A percentile compares a stretch with the other conserved stretches of the same genome.
Conservation (phyloP, 352 stramenopile genomes). For the Pythium folliculosum region DNA sequence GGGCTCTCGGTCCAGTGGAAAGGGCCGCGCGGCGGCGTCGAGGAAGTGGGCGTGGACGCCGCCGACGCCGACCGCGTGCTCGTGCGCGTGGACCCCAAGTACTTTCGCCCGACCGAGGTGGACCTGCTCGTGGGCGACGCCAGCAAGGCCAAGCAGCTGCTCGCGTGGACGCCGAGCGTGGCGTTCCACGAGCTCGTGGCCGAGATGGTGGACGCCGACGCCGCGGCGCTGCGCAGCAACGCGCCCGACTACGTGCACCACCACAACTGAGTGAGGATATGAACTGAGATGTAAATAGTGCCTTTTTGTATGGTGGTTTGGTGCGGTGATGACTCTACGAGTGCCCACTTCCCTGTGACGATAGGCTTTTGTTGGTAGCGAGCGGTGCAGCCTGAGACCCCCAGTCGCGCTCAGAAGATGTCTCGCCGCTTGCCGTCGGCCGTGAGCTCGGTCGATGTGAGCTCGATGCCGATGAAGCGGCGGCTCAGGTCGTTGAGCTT, state of each 20-base stretch:
- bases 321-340: too few relatives aligned
- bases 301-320: too few relatives aligned
- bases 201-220: slow-evolving; percentile 92
- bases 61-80: slow-evolving; percentile 88
- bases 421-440: slow-evolving; percentile 46
- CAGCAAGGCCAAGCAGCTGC: slow-evolving; percentile 89
- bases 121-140: slow-evolving; percentile 96
- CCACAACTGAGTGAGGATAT: slow-evolving; percentile 29
- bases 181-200: slow-evolving; percentile 93
- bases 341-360: too few relatives aligned
- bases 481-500: slow-evolving; percentile 59
- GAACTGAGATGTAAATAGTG: too few relatives aligned
- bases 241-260: slow-evolving; percentile 26
- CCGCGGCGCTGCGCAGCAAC: slow-evolving; percentile 17
- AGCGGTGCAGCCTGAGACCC: too few relatives aligned
- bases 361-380: too few relatives aligned
- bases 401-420: slow-evolving; percentile 71
- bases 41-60: slow-evolving; percentile 94
- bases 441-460: slow-evolving; percentile 36
- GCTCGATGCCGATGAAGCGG: slow-evolving; percentile 60
- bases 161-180: slow-evolving; percentile 93
- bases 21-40: slow-evolving; percentile 82
- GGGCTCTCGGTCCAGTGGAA: slow-evolving; percentile 93
- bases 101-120: slow-evolving; percentile 98
- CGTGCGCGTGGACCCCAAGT: slow-evolving; percentile 95